These are phyloP conservation scores for Podaxis pistillaris DNA, from an alignment of 768 basidiomycete genomes.

Conservation along the genomic window DNA sequence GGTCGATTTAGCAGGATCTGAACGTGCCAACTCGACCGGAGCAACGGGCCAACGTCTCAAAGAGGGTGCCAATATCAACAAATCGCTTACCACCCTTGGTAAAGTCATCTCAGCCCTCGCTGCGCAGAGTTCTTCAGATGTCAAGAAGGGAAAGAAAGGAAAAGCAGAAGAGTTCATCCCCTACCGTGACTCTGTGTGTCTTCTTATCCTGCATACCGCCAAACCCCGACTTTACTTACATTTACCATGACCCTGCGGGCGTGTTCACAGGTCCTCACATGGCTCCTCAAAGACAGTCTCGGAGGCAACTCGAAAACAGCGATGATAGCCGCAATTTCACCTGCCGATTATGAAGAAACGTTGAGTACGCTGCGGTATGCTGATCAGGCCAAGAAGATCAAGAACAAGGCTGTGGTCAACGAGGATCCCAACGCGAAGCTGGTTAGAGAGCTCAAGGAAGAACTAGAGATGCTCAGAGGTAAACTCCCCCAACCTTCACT, in stretches of 20 bases:
- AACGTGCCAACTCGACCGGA: conserved; percentile 96
- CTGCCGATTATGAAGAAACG: conserved; percentile 98
- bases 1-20: conserved; percentile 95
- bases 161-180: conserved; percentile 92
- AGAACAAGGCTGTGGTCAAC: conserved; percentile 99
- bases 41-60: conserved; percentile 95
- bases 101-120: conserved; percentile 96
- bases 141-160: conserved; percentile 87
- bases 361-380: conserved; percentile 96
- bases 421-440: conserved; percentile 99
- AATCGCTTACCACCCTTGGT: conserved; percentile 94
- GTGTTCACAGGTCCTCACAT: conserved; percentile 80
- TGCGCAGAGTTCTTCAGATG: conserved; percentile 57
- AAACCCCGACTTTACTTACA: no score
- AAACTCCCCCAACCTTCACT: conserved; percentile 18
- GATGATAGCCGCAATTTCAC: conserved; percentile 98
- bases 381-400: conserved; percentile 99
- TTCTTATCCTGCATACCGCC: neutral
- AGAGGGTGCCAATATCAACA: conserved; percentile 99
- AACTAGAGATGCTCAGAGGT: conserved; percentile 90
- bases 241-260: no score
- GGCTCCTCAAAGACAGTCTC: conserved; percentile 96
- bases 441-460: conserved; percentile 98
- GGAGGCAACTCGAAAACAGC: conserved; percentile 98
- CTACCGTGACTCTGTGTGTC: conserved; percentile 90